Conservation (phyloP, 805 yeast species). For the Ogataea corticis region DNA sequence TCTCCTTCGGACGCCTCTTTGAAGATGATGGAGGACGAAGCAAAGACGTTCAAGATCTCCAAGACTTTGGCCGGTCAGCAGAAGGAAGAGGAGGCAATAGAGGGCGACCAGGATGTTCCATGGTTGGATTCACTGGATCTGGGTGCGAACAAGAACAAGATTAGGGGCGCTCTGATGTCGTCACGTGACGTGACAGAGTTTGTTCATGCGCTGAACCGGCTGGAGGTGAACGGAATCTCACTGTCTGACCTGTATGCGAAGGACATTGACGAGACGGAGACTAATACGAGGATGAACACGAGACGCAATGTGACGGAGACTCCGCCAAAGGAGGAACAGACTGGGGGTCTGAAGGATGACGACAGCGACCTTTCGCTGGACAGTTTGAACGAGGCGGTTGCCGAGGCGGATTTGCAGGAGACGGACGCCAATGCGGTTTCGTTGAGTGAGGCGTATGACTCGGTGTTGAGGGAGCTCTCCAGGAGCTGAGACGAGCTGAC, state of each 20-base stretch:
- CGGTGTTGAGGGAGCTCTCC: slow-evolving; percentile 26
- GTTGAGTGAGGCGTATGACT: slow-evolving; percentile 23
- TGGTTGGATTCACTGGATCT: neutral
- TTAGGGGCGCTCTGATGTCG: slow-evolving; percentile 33
- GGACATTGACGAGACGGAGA: slow-evolving; percentile 9
- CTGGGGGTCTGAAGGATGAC: slow-evolving; percentile 1
- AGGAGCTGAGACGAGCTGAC: neutral
- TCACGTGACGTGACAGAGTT: slow-evolving; percentile 40
- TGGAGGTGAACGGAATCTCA: slow-evolving; percentile 42
- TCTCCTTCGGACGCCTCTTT: slow-evolving; percentile 14
- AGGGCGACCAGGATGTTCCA: neutral
- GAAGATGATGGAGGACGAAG: slow-evolving; percentile 24
- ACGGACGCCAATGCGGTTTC: neutral
- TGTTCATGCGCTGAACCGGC: slow-evolving; percentile 39
- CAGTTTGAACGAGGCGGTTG: neutral
- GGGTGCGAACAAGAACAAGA: slow-evolving; percentile 32
- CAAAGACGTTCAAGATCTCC: slow-evolving; percentile 18
- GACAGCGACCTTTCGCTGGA: neutral
- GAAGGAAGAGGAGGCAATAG: slow-evolving; percentile 1
- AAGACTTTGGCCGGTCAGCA: slow-evolving; percentile 7
- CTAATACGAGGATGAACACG: slow-evolving; percentile 18
- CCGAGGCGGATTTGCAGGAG: slow-evolving; percentile 9
- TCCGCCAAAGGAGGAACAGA: neutral
- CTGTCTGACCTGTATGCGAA: slow-evolving; percentile 34
- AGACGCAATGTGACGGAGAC: slow-evolving; percentile 4